Base-by-base conservation (phyloP, 75 land plant species). In the Azolla pinnata region DNA sequence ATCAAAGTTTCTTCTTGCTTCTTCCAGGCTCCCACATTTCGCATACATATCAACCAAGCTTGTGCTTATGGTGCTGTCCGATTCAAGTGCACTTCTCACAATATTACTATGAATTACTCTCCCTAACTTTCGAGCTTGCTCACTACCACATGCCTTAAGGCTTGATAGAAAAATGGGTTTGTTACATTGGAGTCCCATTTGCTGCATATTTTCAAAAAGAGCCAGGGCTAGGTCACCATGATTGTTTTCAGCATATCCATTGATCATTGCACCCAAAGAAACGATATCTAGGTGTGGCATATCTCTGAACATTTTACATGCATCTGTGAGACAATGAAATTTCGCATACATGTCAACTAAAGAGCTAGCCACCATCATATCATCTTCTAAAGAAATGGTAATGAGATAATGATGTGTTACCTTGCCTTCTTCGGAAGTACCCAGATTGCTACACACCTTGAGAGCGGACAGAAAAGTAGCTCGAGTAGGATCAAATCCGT, bases 21-120 rank as follows among this genome's bases (percentile, higher is more conserved):
- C 82, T 21, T 73, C 74, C 66, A 86, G 69, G 56, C 61, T 55
- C 23, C 89, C 89, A 59, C 83, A 86, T 68, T 85, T 85, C 14
- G 86, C 79, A 59, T 85, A 85, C 49, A 79, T 75, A 58, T 67
- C 78, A 2, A 85, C 65, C 27, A 85, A 33, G 44, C 82, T 67
- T 61, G 79, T 83, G 4, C 44, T 74, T 34, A 81, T 53, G 54
- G 53, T 75, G 18, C 66, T 31, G 48, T 77, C 64, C 30, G 44
- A 51, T 33, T 59, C 57, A 14, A 57, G 61, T 23, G 72, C 54
- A 27, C 31, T 65, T 60, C 81, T 81, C 2, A 81, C 60, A 25
- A 78, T 70, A 69, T 46, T 66, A 44, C 71, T 81, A 70, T 84
- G 88, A 18, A 84, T 62, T 4, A 46, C 2, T 17, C 4, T 46